Evolutionary conservation across 2,329 filamentous ascomycete genomes (phyloP).

Genomic region (Tolypocladium inflatum): DNA sequence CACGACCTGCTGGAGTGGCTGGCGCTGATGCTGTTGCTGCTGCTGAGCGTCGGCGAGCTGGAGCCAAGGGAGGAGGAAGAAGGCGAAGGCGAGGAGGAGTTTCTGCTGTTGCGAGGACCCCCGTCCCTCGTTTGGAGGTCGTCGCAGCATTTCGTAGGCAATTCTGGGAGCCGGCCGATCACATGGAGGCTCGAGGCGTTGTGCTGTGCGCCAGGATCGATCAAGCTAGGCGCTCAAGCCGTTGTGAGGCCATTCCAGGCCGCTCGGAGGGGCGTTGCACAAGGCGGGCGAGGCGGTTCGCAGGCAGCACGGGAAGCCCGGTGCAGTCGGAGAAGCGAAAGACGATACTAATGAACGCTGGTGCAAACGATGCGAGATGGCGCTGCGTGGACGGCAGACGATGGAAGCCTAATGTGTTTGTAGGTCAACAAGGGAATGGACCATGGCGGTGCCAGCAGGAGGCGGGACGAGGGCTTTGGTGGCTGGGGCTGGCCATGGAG

Average conservation of each 20-base stretch:
- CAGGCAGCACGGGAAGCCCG: neutral
- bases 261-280: neutral
- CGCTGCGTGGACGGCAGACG: neutral
- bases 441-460: neutral
- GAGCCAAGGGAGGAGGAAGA: slow-evolving; percentile 47
- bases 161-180: slow-evolving; percentile 1
- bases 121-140: slow-evolving; percentile 50
- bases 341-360: neutral
- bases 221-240: neutral
- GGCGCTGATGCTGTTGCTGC: slow-evolving; percentile 32
- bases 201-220: slow-evolving; percentile 1
- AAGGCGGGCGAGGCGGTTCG: neutral
- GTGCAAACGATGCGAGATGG: neutral
- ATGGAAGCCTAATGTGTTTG: neutral
- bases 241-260: slow-evolving; percentile 7
- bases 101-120: slow-evolving; percentile 35
- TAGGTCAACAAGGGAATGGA: neutral
- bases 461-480: neutral
- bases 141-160: slow-evolving; percentile 46
- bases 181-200: slow-evolving; percentile 7
- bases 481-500: neutral
- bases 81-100: slow-evolving; percentile 44
- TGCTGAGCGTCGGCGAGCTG: slow-evolving; percentile 53
- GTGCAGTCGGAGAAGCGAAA: neutral
- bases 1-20: neutral